Evolutionary conservation across 306 rosid species (phyloP).

Genomic region (Trichosanthes truncata): DNA sequence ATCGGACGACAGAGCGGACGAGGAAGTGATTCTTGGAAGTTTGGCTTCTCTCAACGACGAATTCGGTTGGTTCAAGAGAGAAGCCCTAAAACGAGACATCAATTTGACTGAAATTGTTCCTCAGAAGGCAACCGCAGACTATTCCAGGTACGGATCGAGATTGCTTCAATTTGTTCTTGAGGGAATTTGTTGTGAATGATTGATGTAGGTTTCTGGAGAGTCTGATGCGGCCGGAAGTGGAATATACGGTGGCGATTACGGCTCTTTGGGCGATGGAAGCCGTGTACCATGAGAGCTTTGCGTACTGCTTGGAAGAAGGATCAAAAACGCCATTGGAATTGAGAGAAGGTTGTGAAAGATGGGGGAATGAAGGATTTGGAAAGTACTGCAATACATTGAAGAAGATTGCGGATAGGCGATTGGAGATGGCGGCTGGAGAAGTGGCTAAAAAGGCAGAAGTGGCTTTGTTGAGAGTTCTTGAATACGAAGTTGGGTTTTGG

Average conservation of each 20-base stretch:
- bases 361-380: conserved; percentile 72
- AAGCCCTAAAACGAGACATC: conserved; percentile 52
- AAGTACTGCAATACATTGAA: conserved; percentile 49
- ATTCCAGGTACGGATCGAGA: conserved; percentile 36
- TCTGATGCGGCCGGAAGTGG: conserved; percentile 44
- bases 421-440: conserved; percentile 38
- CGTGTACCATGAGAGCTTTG: conserved; percentile 86
- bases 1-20: conserved; percentile 36
- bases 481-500: conserved; percentile 74
- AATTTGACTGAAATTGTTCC: conserved; percentile 37
- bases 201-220: conserved; percentile 55
- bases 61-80: conserved; percentile 60
- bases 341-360: conserved; percentile 57
- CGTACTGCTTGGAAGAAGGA: conserved; percentile 53
- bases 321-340: conserved; percentile 49
- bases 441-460: conserved; percentile 41
- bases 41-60: conserved; percentile 59
- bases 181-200: no score
- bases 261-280: conserved; percentile 73
- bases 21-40: conserved; percentile 51
- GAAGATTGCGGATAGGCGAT: conserved; percentile 30
- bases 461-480: conserved; percentile 37
- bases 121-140: conserved; percentile 30
- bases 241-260: conserved; percentile 51
- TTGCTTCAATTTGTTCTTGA: neutral